A percentile compares a stretch with the other conserved stretches of the same genome.
phyloP scores from a whole-genome alignment of 2,329 filamentous ascomycete species.

The Colletotrichum orbiculare region DNA sequence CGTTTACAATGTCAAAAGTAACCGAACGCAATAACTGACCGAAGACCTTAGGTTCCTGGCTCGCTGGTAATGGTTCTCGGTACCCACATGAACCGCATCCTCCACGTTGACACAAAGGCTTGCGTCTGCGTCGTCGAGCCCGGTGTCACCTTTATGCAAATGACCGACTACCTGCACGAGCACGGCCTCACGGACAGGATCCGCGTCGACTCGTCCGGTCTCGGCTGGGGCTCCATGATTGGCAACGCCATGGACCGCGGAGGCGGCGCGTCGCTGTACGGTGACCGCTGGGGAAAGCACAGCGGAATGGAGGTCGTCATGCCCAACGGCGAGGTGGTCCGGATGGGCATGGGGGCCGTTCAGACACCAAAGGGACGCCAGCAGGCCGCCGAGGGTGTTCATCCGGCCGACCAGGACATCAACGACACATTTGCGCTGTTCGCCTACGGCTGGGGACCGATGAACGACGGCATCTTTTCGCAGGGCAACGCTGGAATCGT shows the following conservation, averaged over 20 bases:
- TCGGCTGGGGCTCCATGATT: slow-evolving; percentile 55
- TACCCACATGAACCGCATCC: slow-evolving; percentile 62
- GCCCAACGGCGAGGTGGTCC: slow-evolving; percentile 55
- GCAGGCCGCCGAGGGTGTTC: slow-evolving; percentile 46
- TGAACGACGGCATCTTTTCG: slow-evolving; percentile 58
- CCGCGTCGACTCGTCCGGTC: slow-evolving; percentile 55
- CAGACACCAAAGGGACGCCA: slow-evolving; percentile 45
- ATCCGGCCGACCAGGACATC: slow-evolving; percentile 42
- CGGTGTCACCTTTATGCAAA: slow-evolving; percentile 63
- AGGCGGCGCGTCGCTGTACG: slow-evolving; percentile 57
- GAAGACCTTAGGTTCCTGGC: slow-evolving; percentile 51
- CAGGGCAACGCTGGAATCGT: slow-evolving; percentile 64
- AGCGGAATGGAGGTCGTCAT: slow-evolving; percentile 58
- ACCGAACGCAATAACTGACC: no score
- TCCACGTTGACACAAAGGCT: slow-evolving; percentile 61
- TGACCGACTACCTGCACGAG: slow-evolving; percentile 59
- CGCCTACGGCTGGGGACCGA: slow-evolving; percentile 52
- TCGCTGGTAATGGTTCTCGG: slow-evolving; percentile 63
- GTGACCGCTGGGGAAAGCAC: slow-evolving; percentile 43
- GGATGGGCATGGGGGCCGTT: slow-evolving; percentile 60
- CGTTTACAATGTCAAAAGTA: neutral
- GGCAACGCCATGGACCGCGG: slow-evolving; percentile 59
- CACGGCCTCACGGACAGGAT: slow-evolving; percentile 50
- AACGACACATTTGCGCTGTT: slow-evolving; percentile 47
- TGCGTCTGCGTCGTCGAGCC: slow-evolving; percentile 64